A percentile compares a stretch with the other conserved stretches of the same genome.
Evolutionary conservation across 208 protist species (phyloP).

Genomic region (Leishmania mexicana): DNA sequence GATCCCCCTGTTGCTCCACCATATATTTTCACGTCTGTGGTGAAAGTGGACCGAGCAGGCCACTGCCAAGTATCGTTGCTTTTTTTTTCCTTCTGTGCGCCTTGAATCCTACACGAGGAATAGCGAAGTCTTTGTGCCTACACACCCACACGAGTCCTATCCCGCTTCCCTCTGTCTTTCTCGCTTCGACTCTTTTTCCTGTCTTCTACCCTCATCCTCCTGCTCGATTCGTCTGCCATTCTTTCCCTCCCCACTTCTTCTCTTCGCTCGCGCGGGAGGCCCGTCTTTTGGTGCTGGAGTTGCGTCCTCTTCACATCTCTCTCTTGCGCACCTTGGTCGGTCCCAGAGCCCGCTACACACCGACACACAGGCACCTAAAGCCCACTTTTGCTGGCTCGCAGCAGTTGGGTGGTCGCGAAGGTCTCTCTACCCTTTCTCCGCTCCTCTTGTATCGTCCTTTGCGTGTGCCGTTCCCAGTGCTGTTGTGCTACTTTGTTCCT

Average conservation of each 20-base stretch:
- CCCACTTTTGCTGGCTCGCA: neutral
- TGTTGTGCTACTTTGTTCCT: neutral
- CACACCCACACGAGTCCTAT: neutral
- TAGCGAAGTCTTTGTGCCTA: neutral
- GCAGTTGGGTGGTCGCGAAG: neutral
- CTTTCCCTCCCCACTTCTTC: neutral
- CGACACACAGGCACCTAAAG: neutral
- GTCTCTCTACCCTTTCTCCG: neutral
- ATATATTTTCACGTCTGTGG: neutral
- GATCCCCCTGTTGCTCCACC: neutral
- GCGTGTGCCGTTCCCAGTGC: neutral
- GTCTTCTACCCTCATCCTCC: neutral
- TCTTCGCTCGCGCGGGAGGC: neutral
- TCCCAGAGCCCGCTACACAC: neutral
- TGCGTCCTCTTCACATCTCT: neutral
- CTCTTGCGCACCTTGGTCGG: neutral
- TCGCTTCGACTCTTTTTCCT: neutral
- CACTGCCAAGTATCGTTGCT: neutral
- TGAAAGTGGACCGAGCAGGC: neutral
- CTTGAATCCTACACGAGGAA: neutral
- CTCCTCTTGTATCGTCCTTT: neutral
- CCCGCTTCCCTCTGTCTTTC: neutral
- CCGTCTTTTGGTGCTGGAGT: neutral
- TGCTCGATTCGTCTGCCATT: neutral
- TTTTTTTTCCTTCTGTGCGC: neutral